phyloP scores from a whole-genome alignment of 106 monocot genomes.

The Dioscorea alata region DNA sequence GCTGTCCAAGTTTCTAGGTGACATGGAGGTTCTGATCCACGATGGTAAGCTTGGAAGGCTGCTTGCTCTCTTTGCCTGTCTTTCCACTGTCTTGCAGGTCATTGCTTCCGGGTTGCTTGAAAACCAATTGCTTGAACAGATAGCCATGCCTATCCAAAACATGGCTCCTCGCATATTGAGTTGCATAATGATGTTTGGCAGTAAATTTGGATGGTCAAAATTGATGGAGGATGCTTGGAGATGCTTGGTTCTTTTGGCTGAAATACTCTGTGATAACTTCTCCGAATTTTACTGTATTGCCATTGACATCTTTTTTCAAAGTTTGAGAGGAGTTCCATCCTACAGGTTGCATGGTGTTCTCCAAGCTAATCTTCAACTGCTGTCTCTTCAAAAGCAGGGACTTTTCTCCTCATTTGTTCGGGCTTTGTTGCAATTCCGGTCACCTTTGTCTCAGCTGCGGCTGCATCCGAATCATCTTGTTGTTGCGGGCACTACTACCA shows the following conservation, averaged over 20 bases:
- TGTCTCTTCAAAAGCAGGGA: constrained; percentile 63
- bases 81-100: constrained; percentile 73
- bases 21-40: constrained; percentile 80
- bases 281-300: constrained; percentile 46
- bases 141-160: constrained; percentile 44
- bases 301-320: constrained; percentile 65
- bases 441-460: constrained; percentile 68
- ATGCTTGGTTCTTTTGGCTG: constrained; percentile 74
- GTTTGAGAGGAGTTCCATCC: constrained; percentile 37
- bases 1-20: constrained; percentile 87
- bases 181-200: constrained; percentile 47
- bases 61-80: constrained; percentile 82
- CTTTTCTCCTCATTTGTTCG: constrained; percentile 55
- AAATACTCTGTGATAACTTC: constrained; percentile 71
- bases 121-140: constrained; percentile 38
- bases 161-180: constrained; percentile 62
- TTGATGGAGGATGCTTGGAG: constrained; percentile 57
- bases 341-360: constrained; percentile 46
- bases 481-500: constrained; percentile 53
- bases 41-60: constrained; percentile 46
- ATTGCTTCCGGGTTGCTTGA: constrained; percentile 52
- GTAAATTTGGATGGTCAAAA: constrained; percentile 52
- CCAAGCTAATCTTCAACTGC: constrained; percentile 63
- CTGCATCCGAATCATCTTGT: constrained; percentile 79
- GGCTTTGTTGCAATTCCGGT: constrained; percentile 49